These are phyloP conservation scores for Didymella glomerata DNA, from an alignment of 2,329 filamentous ascomycete species.

Conservation along the genomic window DNA sequence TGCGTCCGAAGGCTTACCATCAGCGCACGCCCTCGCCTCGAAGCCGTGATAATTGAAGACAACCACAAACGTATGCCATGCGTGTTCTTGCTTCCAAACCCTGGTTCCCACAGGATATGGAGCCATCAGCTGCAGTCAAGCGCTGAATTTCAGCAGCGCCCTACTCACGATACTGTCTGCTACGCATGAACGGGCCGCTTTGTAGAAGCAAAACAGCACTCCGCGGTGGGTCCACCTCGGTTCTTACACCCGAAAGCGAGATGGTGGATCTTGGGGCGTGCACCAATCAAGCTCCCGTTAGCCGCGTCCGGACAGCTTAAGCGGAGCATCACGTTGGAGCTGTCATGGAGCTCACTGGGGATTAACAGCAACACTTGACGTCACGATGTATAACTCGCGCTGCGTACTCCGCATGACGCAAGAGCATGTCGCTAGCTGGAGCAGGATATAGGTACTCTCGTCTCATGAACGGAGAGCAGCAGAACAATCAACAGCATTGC, in stretches of 20 bases:
- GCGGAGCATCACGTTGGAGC: conserved; percentile 10
- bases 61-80: no score
- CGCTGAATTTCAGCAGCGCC: neutral
- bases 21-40: no score
- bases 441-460: conserved; percentile 4
- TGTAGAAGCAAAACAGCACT: neutral
- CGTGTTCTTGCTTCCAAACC: no score
- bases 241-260: neutral
- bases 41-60: no score
- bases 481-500: neutral
- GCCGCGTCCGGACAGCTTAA: conserved; percentile 8
- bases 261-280: neutral
- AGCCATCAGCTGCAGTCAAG: neutral
- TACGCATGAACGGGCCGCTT: no score
- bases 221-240: neutral
- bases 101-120: no score
- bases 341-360: conserved; percentile 11
- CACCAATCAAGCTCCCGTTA: conserved; percentile 1
- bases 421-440: conserved; percentile 15
- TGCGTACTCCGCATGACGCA: conserved; percentile 24
- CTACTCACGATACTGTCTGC: no score
- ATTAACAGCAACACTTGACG: conserved; percentile 14
- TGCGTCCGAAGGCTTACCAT: no score
- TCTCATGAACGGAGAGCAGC: neutral
- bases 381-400: conserved; percentile 22